phyloP scores from a whole-genome alignment of 371 early-diverging fungal genomes.

The Circinella minor region DNA sequence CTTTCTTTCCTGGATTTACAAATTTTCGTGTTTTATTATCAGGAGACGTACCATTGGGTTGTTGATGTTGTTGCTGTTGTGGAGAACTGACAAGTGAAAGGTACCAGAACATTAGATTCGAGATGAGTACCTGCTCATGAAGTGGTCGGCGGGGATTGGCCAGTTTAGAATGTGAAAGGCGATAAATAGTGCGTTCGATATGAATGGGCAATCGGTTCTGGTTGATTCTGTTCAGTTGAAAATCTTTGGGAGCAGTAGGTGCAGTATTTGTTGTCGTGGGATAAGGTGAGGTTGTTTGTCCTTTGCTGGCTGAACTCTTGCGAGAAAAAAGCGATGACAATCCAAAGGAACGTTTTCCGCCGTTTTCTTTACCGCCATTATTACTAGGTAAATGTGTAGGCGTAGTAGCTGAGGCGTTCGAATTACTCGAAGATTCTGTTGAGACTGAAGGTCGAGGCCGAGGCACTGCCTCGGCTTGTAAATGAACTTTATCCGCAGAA shows the following conservation, averaged over 20 bases:
- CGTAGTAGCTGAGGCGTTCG: not conserved
- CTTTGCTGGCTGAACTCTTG: conserved; percentile 17
- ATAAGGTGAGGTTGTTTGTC: not conserved
- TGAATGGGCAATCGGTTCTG: conserved; percentile 77
- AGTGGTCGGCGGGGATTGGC: conserved; percentile 90
- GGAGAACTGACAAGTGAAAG: conserved; percentile 65
- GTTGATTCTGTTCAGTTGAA: conserved; percentile 62
- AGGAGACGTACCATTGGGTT: conserved; percentile 4
- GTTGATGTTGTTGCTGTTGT: conserved; percentile 13
- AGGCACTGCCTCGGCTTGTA: conserved; percentile 6
- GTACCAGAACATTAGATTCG: conserved; percentile 97
- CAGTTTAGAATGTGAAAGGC: conserved; percentile 90
- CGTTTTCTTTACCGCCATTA: not conserved
- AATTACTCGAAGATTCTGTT: not conserved
- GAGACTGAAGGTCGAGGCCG: conserved; percentile 19
- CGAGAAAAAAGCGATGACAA: conserved; percentile 30
- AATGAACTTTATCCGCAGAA: not conserved
- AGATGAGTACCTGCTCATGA: conserved; percentile 90
- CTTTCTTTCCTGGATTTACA: conserved; percentile 24
- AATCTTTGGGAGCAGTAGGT: conserved; percentile 46
- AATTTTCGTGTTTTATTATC: conserved; percentile 12
- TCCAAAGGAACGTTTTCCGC: conserved; percentile 18
- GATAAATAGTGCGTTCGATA: conserved; percentile 88
- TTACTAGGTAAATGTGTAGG: not conserved
- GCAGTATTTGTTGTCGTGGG: not conserved